A percentile compares a stretch with the other conserved stretches of the same genome.
phyloP scores from a whole-genome alignment of 345 rosid species.

The Eucalyptus lansdowneana region DNA sequence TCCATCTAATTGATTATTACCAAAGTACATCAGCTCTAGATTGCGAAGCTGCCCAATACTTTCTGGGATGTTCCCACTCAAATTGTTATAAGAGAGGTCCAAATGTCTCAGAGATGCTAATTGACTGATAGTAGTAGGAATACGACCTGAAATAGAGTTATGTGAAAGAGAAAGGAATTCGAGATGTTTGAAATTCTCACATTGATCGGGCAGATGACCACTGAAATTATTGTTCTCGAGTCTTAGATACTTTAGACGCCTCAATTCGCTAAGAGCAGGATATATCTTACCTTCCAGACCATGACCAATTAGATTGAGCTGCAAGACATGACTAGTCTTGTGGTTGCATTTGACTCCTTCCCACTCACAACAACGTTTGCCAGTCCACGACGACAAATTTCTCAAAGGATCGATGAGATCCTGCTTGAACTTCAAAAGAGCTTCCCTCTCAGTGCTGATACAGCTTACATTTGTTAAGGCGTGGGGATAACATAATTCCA shows the following conservation, averaged over 20 bases:
- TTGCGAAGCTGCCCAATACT: not conserved
- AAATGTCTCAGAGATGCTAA: not conserved
- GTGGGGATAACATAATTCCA: too few species aligned
- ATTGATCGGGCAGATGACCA: not conserved
- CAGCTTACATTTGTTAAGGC: too few species aligned
- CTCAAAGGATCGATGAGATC: too few species aligned
- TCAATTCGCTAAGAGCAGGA: too few species aligned
- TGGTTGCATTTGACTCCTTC: too few species aligned
- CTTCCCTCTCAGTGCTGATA: too few species aligned
- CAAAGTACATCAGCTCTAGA: not conserved
- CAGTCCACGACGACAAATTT: too few species aligned
- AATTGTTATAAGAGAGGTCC: not conserved
- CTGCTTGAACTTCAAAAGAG: too few species aligned
- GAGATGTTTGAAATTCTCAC: not conserved
- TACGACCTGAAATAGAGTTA: conserved; percentile 3
- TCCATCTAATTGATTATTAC: conserved; percentile 1
- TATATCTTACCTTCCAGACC: too few species aligned
- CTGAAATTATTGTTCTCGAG: not conserved
- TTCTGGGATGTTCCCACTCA: conserved; percentile 1
- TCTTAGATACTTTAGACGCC: not conserved
- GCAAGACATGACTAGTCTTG: too few species aligned
- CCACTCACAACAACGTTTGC: too few species aligned
- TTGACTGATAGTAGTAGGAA: not conserved
- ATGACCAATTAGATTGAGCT: too few species aligned
- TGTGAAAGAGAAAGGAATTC: not conserved